Base-by-base conservation (phyloP, 768 basidiomycete genomes). In the Lactarius indigo region DNA sequence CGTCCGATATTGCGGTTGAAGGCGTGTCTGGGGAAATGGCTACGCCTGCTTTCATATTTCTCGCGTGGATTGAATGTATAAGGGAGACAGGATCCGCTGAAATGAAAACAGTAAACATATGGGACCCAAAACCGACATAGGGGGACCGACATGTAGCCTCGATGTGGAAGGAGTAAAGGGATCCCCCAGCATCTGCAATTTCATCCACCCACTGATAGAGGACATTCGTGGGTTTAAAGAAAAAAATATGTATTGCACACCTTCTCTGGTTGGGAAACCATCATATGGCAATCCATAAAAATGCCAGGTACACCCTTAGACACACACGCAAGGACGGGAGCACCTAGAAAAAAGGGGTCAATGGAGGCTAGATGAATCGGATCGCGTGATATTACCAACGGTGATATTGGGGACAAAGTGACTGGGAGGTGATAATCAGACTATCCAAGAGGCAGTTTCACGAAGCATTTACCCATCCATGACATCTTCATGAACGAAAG, bases 261-360 rank as follows among this genome's bases (percentile, higher is more conserved):
- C 83, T 90, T 89, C 74, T 91, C 92, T 12, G 97, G 97, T 58
- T 98, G 81, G 0, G 94, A 77, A 23, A 99, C 97, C 97, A 99
- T 99, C 97, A 98, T 98, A 78, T 99, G 97, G 77, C 96, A 98
- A 78, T 99, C 97, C 96, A 99, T 98, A 81, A 95, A 98, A 72
- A 98, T 97, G 61, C 86, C 92, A 2, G 96, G 96, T 26, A 98
- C 85, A 41, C 87, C 85, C 76, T 94, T 94, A 61, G 84, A 81
- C 26, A 99, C 88, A 71, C 89, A 92, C 35, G 90, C 82, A 37
- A 98, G 84, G 58, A 98, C 85, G 8, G 96, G 96, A 39, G 92
- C 88, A 65, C 96, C 93, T 94, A 75, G 3, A 26, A 35, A 15
- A 39, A 33, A 63, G 59, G 59, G 61, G 55, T 67, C 28, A 64